Evolutionary conservation across 2,329 filamentous ascomycete species (phyloP).

Genomic region (Alternaria burnsii): DNA sequence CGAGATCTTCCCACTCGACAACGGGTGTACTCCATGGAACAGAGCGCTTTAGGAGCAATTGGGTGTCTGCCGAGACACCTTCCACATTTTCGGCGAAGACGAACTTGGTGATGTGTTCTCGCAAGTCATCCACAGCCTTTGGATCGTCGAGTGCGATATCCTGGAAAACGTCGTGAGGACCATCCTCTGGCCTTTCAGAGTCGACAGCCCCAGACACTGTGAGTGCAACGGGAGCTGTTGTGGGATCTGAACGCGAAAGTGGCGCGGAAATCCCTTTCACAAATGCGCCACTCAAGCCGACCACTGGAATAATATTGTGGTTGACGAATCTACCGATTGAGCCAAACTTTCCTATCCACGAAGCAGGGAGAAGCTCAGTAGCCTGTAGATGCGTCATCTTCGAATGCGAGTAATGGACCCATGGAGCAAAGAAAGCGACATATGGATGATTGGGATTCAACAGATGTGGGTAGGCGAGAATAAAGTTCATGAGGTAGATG

Average conservation of each 20-base stretch:
- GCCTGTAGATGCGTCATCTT: slow-evolving; percentile 29
- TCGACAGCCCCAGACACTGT: slow-evolving; percentile 5
- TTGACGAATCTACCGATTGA: slow-evolving; percentile 31
- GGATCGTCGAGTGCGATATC: slow-evolving; percentile 26
- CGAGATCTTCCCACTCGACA: slow-evolving; percentile 36
- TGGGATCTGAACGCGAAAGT: slow-evolving; percentile 11
- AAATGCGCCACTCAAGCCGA: slow-evolving; percentile 29
- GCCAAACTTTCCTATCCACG: slow-evolving; percentile 36
- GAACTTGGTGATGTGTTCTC: slow-evolving; percentile 31
- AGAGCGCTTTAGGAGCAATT: slow-evolving; percentile 35
- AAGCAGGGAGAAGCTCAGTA: slow-evolving; percentile 36
- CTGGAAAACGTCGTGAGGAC: not conserved
- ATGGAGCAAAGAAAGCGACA: slow-evolving; percentile 43
- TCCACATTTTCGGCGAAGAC: slow-evolving; percentile 39
- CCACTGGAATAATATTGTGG: slow-evolving; percentile 35
- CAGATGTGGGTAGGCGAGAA: slow-evolving; percentile 38
- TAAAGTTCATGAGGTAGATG: slow-evolving; percentile 42
- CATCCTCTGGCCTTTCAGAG: slow-evolving; percentile 9
- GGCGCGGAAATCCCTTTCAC: slow-evolving; percentile 25
- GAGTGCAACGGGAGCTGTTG: slow-evolving; percentile 24
- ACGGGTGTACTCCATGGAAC: slow-evolving; percentile 32
- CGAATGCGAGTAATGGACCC: slow-evolving; percentile 43
- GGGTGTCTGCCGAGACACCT: slow-evolving; percentile 38
- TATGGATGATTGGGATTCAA: slow-evolving; percentile 39
- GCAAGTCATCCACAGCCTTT: slow-evolving; percentile 31